Conservation (phyloP, 805 yeast species). For the Lipomyces oligophaga region DNA sequence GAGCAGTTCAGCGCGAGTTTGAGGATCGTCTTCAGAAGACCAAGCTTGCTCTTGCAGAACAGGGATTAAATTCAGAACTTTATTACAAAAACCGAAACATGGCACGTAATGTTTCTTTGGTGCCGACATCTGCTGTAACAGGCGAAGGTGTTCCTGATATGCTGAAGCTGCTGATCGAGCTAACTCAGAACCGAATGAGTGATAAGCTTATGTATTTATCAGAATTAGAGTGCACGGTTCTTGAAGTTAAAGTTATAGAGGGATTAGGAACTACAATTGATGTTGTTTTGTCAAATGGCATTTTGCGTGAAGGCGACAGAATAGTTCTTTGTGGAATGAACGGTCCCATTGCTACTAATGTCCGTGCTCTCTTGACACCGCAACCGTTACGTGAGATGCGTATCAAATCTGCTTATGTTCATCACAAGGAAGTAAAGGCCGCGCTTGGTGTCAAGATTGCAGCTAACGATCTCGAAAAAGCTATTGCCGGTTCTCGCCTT, state of each 20-base stretch:
- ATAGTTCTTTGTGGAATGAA: slow-evolving; percentile 95
- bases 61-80: slow-evolving; percentile 95
- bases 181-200: slow-evolving; percentile 98
- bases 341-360: slow-evolving; percentile 96
- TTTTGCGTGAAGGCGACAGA: slow-evolving; percentile 89
- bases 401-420: slow-evolving; percentile 92
- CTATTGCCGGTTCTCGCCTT: slow-evolving; percentile 97
- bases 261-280: slow-evolving; percentile 99
- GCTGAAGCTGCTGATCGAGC: slow-evolving; percentile 88
- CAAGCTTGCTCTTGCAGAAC: slow-evolving; percentile 89
- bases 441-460: slow-evolving; percentile 98
- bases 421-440: slow-evolving; percentile 96
- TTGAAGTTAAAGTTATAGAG: slow-evolving; percentile 96
- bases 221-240: slow-evolving; percentile 88
- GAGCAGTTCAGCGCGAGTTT: slow-evolving; percentile 88
- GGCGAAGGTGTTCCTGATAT: slow-evolving; percentile 99
- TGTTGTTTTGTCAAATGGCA: slow-evolving; percentile 96
- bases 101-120: slow-evolving; percentile 90
- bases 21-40: slow-evolving; percentile 80
- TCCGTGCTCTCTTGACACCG: slow-evolving; percentile 93
- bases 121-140: slow-evolving; percentile 97
- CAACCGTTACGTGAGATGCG: slow-evolving; percentile 96
- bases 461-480: slow-evolving; percentile 95
- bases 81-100: slow-evolving; percentile 93
- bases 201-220: slow-evolving; percentile 95